A percentile compares a stretch with the other conserved stretches of the same genome.
These are phyloP conservation scores for Naganishia sp. DNA, from an alignment of 1,284 basidiomycete genomes.

Conservation along the genomic window DNA sequence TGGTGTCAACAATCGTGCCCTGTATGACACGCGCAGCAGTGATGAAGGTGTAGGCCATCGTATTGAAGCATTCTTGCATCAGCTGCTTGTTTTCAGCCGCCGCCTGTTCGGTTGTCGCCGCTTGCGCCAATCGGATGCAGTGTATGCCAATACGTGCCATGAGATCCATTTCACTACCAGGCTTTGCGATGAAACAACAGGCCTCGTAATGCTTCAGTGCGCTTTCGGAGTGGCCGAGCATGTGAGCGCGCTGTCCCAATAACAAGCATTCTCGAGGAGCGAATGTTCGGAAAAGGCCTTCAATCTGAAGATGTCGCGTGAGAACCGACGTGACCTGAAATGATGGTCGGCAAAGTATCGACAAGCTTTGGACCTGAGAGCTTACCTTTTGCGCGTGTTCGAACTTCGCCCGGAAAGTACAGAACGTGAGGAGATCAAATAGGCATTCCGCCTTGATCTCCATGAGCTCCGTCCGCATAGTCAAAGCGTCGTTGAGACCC, in stretches of 20 bases:
- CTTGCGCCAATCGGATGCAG: slow-evolving; percentile 16
- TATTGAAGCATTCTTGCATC: slow-evolving; percentile 21
- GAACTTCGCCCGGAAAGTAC: slow-evolving; percentile 27
- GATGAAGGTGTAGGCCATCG: slow-evolving; percentile 19
- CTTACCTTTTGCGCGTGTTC: slow-evolving; percentile 22
- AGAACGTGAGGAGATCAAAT: slow-evolving; percentile 21
- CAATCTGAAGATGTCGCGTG: slow-evolving; percentile 22
- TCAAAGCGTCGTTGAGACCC: slow-evolving; percentile 4
- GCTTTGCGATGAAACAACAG: slow-evolving; percentile 29
- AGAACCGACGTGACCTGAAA: slow-evolving; percentile 12
- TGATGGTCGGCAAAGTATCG: background rate
- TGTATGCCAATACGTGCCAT: slow-evolving; percentile 22
- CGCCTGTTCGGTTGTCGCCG: slow-evolving; percentile 1
- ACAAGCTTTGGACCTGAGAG: background rate
- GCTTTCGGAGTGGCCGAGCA: slow-evolving; percentile 26
- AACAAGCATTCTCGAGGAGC: slow-evolving; percentile 28
- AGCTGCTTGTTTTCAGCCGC: slow-evolving; percentile 19
- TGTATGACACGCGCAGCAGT: slow-evolving; percentile 27
- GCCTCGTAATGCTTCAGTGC: slow-evolving; percentile 24
- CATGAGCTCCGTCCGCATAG: slow-evolving; percentile 16
- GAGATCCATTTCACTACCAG: slow-evolving; percentile 29
- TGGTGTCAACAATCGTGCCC: slow-evolving; percentile 27
- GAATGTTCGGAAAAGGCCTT: slow-evolving; percentile 29
- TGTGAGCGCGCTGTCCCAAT: slow-evolving; percentile 28
- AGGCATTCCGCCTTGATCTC: slow-evolving; percentile 27